phyloP scores from a whole-genome alignment of 192 early-diverging fungal species.

The Glomus cerebriforme region DNA sequence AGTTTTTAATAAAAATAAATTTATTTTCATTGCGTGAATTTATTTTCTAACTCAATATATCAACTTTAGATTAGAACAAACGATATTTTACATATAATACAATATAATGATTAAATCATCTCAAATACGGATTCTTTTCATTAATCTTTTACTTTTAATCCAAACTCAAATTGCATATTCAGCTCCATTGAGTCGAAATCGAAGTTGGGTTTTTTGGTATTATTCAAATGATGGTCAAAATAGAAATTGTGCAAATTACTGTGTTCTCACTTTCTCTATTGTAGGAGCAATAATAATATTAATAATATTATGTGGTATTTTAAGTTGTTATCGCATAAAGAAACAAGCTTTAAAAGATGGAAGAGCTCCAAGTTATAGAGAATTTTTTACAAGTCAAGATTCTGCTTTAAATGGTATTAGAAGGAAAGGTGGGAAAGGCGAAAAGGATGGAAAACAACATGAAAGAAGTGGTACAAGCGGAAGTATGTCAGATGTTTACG shows the following conservation, averaged over 20 bases:
- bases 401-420: too few species aligned
- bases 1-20: too few species aligned
- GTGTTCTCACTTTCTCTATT: not conserved
- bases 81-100: too few species aligned
- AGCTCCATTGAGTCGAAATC: not conserved
- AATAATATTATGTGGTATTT: not conserved
- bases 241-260: not conserved
- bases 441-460: too few species aligned
- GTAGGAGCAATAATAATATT: not conserved
- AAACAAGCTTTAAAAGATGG: not conserved
- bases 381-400: too few species aligned
- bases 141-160: not conserved
- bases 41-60: too few species aligned
- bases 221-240: not conserved
- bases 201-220: not conserved
- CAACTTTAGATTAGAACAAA: too few species aligned
- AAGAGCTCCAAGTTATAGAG: too few species aligned
- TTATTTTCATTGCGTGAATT: too few species aligned
- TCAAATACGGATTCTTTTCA: not conserved
- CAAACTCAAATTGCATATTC: not conserved
- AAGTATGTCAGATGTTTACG: too few species aligned
- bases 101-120: not conserved
- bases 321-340: not conserved
- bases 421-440: too few species aligned
- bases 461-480: too few species aligned